Evolutionary conservation across 306 rosid genomes (phyloP).

Genomic region (Gastrolobium villosum): DNA sequence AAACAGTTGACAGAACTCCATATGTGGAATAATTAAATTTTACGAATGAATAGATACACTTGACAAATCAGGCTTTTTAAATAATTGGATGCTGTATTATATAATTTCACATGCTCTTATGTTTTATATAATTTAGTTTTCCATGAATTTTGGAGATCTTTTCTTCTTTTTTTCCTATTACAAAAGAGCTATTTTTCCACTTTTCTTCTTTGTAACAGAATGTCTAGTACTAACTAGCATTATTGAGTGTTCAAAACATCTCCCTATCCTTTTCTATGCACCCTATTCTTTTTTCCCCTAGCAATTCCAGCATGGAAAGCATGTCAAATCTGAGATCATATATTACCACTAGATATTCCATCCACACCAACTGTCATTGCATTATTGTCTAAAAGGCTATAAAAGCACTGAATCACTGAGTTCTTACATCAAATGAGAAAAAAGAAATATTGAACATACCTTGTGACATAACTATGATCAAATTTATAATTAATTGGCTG

Average conservation of each 20-base stretch:
- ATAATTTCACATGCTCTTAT: no score
- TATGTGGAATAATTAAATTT: no score
- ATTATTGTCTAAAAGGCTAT: constrained; percentile 17
- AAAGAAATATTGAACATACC: constrained; percentile 55
- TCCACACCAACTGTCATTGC: constrained; percentile 22
- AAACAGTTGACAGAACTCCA: background rate
- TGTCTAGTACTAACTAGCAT: constrained; percentile 22
- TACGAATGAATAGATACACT: background rate
- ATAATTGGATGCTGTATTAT: no score
- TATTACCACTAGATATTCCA: constrained; percentile 17
- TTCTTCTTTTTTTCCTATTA: background rate
- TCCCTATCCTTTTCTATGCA: background rate
- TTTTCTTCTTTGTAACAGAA: constrained; percentile 2
- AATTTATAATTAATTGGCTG: constrained; percentile 94
- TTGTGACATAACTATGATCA: constrained; percentile 88
- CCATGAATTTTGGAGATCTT: background rate
- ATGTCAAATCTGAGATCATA: constrained; percentile 13
- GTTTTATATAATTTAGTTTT: constrained; percentile 13
- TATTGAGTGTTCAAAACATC: no score
- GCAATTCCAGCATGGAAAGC: constrained; percentile 6
- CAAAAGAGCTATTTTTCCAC: background rate
- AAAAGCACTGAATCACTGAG: background rate
- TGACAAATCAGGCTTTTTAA: no score
- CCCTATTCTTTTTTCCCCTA: constrained; percentile 1
- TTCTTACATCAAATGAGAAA: constrained; percentile 31